Evolutionary conservation across 495 filamentous ascomycete genomes (phyloP), one percentile per base, ranked within the genome.

Genomic region (Tuber indicum): DNA sequence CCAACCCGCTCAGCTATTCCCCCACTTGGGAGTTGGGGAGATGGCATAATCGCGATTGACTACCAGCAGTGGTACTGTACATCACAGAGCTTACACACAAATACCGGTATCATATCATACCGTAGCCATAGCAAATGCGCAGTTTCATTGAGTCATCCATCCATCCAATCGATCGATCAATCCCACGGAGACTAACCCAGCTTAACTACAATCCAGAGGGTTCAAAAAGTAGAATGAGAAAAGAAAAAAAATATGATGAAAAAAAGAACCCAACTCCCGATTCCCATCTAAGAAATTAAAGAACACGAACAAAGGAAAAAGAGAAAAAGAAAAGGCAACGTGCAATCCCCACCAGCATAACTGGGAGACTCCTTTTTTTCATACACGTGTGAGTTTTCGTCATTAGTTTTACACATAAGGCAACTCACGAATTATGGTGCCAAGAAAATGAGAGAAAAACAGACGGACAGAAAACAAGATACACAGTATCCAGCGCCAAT

Each of bases 211-310:
- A 16, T 26, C 58, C 58, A 49, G 5, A 62, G 58, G n/a, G 49
- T n/a, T n/a, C 21, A 58, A 58, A n/a, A 58, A n/a, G n/a, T n/a
- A 2, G 1, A 58, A n/a, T n/a, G 23, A n/a, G 4, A 41, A 41
- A 41, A 41, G 10, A 66, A 66, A 32, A 32, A 2, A 17, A 36
- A 7, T 32, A 32, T 32, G 32, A 32, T 32, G 32, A 19, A 17
- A 66, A 36, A 32, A 66, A 66, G 26, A 66, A 66, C 58, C 58
- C 14, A 66, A 66, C 58, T 66, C 58, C 58, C 58, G 3, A 66
- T 36, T 66, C 58, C 58, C 58, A 66, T 66, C 58, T 66, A 66
- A 66, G 58, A 66, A 66, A 66, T 62, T 3, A 62, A 66, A 66
- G 32, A 32, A 32, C 32, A 32, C 32, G 32, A 32, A 32, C 32